Evolutionary conservation across 139 green algal genomes (phyloP).

Genomic region (Asterochloris erici): DNA sequence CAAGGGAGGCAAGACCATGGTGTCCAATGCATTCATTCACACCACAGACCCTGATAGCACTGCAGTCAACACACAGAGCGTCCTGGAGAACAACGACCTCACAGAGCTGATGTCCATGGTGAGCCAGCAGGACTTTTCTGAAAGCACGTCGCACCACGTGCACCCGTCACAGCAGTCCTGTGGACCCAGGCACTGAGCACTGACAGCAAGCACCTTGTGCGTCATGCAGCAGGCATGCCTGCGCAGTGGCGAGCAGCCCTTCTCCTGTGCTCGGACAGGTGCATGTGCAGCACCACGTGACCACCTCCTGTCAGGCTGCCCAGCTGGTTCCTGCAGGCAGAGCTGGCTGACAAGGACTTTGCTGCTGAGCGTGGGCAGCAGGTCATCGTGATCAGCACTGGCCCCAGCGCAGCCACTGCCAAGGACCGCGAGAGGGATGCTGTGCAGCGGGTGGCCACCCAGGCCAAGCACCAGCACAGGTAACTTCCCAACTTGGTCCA

Average conservation of each 20-base stretch:
- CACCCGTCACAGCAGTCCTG: no score
- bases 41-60: slow-evolving; percentile 47
- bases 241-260: neutral
- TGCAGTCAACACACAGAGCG: slow-evolving; percentile 65
- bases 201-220: no score
- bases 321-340: slow-evolving; percentile 49
- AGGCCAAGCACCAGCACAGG: slow-evolving; percentile 35
- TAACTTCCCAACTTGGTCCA: neutral
- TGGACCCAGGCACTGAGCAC: no score
- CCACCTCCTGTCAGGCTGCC: neutral
- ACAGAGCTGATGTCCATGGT: slow-evolving; percentile 93
- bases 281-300: no score
- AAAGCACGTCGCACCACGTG: no score
- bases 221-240: no score
- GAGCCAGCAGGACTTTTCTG: neutral
- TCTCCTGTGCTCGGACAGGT: neutral
- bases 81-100: slow-evolving; percentile 88
- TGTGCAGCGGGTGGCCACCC: slow-evolving; percentile 33
- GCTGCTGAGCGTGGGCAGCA: slow-evolving; percentile 62
- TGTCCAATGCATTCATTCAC: slow-evolving; percentile 36
- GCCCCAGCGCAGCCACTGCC: slow-evolving; percentile 14
- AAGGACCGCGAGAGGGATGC: slow-evolving; percentile 34
- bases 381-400: slow-evolving; percentile 59
- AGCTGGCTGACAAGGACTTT: slow-evolving; percentile 87
- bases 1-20: neutral